Evolutionary conservation across 371 early-diverging fungal genomes (phyloP).

Genomic region (Saksenaea vasiformis): DNA sequence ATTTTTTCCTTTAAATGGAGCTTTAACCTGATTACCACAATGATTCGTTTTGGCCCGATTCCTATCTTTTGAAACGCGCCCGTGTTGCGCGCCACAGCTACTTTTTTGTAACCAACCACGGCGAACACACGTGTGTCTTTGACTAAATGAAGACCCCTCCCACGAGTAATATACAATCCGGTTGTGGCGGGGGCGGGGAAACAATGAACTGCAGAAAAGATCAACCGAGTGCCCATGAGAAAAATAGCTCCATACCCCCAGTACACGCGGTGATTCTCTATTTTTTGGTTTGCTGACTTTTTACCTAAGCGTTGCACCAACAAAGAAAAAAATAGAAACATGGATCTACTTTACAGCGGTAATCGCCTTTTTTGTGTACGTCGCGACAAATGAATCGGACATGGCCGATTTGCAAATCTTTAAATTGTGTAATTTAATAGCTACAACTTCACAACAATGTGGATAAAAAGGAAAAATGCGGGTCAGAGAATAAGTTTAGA

Average conservation of each 20-base stretch:
- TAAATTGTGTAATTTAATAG: too few species aligned
- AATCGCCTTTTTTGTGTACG: too few species aligned
- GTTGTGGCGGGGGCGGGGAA: slow-evolving; percentile 3
- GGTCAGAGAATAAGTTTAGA: too few species aligned
- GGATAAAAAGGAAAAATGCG: too few species aligned
- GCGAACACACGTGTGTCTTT: background rate
- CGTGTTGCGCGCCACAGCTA: slow-evolving; percentile 4
- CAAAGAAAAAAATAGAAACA: too few species aligned
- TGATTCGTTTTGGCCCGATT: background rate
- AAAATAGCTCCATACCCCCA: background rate
- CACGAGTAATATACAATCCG: background rate
- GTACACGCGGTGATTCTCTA: background rate
- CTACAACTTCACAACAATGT: too few species aligned
- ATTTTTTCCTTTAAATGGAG: slow-evolving; percentile 5
- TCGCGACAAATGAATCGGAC: too few species aligned
- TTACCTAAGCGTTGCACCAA: too few species aligned
- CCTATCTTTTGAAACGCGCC: background rate
- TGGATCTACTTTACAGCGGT: too few species aligned
- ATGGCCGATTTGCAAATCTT: too few species aligned
- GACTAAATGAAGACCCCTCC: background rate
- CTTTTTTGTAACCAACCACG: slow-evolving; percentile 4
- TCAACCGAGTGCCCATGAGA: slow-evolving; percentile 6
- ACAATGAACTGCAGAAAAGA: background rate
- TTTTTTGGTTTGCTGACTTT: background rate
- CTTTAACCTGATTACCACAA: background rate